These are phyloP conservation scores for Gynochthodes officinalis DNA, from an alignment of 257 asterid genomes.

Conservation along the genomic window DNA sequence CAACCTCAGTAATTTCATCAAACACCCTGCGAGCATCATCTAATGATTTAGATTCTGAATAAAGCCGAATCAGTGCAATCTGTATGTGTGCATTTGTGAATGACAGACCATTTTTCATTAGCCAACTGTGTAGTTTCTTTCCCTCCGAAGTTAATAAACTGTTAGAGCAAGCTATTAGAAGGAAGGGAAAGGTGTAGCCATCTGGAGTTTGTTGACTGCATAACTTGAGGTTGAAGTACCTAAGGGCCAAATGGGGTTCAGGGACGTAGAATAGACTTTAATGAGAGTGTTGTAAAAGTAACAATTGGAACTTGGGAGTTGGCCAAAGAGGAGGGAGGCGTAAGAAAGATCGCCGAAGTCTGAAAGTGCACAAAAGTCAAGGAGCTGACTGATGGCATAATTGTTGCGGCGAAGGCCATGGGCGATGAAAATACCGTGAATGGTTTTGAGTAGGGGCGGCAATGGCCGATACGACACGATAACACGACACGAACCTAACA, in stretches of 20 bases:
- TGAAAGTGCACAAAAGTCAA: slow-evolving; percentile 48
- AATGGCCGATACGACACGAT: no score
- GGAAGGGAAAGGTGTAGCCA: slow-evolving; percentile 63
- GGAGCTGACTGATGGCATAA: slow-evolving; percentile 60
- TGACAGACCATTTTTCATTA: slow-evolving; percentile 49
- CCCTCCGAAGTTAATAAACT: slow-evolving; percentile 42
- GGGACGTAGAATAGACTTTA: slow-evolving; percentile 46
- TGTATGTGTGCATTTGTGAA: slow-evolving; percentile 47
- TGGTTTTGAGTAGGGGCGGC: slow-evolving; percentile 54
- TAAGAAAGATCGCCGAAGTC: slow-evolving; percentile 46
- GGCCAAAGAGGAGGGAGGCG: slow-evolving; percentile 52
- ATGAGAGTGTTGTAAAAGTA: slow-evolving; percentile 69
- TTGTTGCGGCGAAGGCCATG: slow-evolving; percentile 50
- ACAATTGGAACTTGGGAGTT: slow-evolving; percentile 50
- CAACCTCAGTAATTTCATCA: slow-evolving; percentile 38
- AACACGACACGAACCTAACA: no score
- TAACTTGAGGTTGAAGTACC: slow-evolving; percentile 31
- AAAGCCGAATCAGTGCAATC: slow-evolving; percentile 59
- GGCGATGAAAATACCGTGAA: slow-evolving; percentile 60
- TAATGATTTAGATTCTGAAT: slow-evolving; percentile 43
- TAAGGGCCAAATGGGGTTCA: slow-evolving; percentile 40
- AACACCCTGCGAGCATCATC: slow-evolving; percentile 53
- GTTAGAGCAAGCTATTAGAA: slow-evolving; percentile 66
- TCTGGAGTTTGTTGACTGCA: slow-evolving; percentile 43
- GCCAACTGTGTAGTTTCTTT: slow-evolving; percentile 41